Percentiles rank a stretch among this genome's conserved stretches.
These are phyloP conservation scores for Hypoxylon sp. DNA, from an alignment of 2,329 filamentous ascomycete species.

Conservation along the genomic window DNA sequence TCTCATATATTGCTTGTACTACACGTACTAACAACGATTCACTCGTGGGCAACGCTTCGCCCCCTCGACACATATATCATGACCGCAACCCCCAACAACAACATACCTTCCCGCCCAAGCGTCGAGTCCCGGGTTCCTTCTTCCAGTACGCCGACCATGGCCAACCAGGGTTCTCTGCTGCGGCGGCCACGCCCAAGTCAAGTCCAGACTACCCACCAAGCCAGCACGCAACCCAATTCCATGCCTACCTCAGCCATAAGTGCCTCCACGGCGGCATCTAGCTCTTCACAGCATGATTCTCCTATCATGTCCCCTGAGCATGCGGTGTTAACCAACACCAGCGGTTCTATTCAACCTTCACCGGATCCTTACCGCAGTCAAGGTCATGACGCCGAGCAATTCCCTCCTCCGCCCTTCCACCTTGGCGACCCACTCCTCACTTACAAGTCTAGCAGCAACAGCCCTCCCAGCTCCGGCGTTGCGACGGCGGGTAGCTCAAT, in stretches of 20 bases:
- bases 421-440: conserved; percentile 80
- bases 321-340: conserved; percentile 65
- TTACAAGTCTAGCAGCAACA: conserved; percentile 72
- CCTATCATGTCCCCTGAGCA: conserved; percentile 71
- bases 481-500: conserved; percentile 69
- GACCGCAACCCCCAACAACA: conserved; percentile 54
- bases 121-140: conserved; percentile 52
- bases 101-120: conserved; percentile 50
- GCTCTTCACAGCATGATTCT: conserved; percentile 69
- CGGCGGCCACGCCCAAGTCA: conserved; percentile 63
- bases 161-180: conserved; percentile 58
- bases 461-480: conserved; percentile 74
- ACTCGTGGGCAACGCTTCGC: conserved; percentile 45
- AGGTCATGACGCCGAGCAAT: conserved; percentile 68
- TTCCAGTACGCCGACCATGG: conserved; percentile 59
- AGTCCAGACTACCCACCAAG: conserved; percentile 63
- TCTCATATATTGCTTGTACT: conserved; percentile 49
- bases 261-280: conserved; percentile 69
- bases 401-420: conserved; percentile 70
- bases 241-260: conserved; percentile 69
- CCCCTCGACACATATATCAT: conserved; percentile 53
- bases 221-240: conserved; percentile 57
- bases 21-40: conserved; percentile 45
- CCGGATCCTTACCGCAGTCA: conserved; percentile 73
- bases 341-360: conserved; percentile 76